Conservation (phyloP, 306 rosid genomes). For the Quercus robur region DNA sequence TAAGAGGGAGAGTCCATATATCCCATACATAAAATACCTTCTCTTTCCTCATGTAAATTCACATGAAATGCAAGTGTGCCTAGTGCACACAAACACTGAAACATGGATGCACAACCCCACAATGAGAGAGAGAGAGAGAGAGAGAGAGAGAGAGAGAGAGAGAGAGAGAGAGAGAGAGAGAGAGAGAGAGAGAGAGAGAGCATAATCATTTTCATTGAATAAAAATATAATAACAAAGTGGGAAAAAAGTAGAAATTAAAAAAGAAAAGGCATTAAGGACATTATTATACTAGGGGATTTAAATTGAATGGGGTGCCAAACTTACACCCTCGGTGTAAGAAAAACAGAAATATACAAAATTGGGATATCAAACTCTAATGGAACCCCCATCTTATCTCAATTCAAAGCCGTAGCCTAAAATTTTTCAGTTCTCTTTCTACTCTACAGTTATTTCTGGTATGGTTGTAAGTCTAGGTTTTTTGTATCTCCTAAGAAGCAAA, state of each 20-base stretch:
- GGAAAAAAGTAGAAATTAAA: background rate
- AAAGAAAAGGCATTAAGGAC: background rate
- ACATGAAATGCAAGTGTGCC: too few species aligned
- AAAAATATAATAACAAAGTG: background rate
- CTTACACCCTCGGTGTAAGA: conserved; percentile 31
- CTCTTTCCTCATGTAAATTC: too few species aligned
- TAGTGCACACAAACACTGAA: too few species aligned
- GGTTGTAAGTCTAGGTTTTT: conserved; percentile 72
- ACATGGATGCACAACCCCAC: too few species aligned
- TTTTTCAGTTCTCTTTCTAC: conserved; percentile 31
- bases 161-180: background rate
- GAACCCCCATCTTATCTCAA: conserved; percentile 29
- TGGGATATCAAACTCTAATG: conserved; percentile 27
- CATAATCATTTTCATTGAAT: background rate
- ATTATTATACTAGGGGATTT: conserved; percentile 31
- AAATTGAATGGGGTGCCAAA: conserved; percentile 41
- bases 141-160: background rate
- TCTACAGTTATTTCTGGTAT: conserved; percentile 85
- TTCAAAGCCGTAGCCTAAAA: conserved; percentile 15
- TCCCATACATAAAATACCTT: too few species aligned
- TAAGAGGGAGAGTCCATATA: too few species aligned
- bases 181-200: background rate
- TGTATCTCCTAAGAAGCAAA: conserved; percentile 75
- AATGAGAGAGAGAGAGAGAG: background rate
- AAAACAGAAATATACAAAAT: conserved; percentile 37